A percentile compares a stretch with the other conserved stretches of the same genome.
Conservation (phyloP, 2,329 filamentous ascomycete species). For the Fusarium verrucosum region DNA sequence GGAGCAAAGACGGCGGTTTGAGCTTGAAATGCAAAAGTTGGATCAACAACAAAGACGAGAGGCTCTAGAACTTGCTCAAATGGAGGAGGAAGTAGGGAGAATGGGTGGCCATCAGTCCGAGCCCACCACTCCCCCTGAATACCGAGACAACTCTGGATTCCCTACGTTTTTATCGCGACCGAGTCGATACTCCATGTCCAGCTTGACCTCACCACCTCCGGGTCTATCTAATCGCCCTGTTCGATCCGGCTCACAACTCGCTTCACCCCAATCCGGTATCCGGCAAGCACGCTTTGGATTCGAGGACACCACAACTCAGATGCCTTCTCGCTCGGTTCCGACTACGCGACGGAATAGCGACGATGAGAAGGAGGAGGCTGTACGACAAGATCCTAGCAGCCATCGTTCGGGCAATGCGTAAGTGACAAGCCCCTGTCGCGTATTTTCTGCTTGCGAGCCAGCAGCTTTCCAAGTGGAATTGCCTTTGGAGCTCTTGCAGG, state of each 20-base stretch:
- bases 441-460: neutral
- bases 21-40: conserved; percentile 90
- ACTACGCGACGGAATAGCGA: conserved; percentile 90
- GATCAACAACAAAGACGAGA: conserved; percentile 85
- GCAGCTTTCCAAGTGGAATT: conserved; percentile 16
- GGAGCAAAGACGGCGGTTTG: conserved; percentile 88
- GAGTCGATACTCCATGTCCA: conserved; percentile 89
- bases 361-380: conserved; percentile 82
- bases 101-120: conserved; percentile 84
- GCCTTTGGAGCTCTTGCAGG: neutral
- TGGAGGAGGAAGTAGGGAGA: conserved; percentile 79
- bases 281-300: conserved; percentile 67
- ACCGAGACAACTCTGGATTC: conserved; percentile 80
- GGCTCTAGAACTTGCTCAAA: conserved; percentile 83
- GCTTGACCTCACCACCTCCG: conserved; percentile 83
- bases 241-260: conserved; percentile 80
- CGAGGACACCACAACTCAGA: conserved; percentile 64
- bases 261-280: conserved; percentile 76
- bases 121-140: conserved; percentile 95
- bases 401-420: conserved; percentile 81
- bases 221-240: conserved; percentile 77
- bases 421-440: conserved; percentile 56
- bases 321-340: conserved; percentile 86
- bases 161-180: conserved; percentile 83
- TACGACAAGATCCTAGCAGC: conserved; percentile 73